Evolutionary conservation across 2,329 filamentous ascomycete species (phyloP), one percentile per base, ranked within the genome.

Genomic region (Colletotrichum australisinense): DNA sequence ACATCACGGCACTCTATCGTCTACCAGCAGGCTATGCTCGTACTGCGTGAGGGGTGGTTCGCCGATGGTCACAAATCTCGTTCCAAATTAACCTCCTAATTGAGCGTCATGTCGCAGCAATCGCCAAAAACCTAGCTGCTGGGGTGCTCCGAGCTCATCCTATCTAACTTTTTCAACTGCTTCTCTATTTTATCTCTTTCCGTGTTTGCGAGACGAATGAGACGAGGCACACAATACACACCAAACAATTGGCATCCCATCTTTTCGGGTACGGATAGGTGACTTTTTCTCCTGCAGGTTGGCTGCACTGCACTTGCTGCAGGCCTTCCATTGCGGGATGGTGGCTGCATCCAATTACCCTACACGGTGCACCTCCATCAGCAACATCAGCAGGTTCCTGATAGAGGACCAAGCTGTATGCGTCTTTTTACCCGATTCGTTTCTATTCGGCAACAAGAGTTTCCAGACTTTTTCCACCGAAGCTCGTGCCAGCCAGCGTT

Each of bases 171-270:
- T 63, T 35, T 53, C 14, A 2, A 3, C 5, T 8, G 30, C n/a
- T 8, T 35, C 8, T 7, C 19, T 4, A 32, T 60, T 30, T 63
- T 7, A 32, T 60, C 19, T 63, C 4, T 7, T 63, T 58, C 28
- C n/a, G 28, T 30, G 26, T 30, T 58, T 30, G 55, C 19, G 26
- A 30, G 16, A n/a, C 55, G 19, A 58, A 53, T 26, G 42, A 53
- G 60, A 53, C 46, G 62, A 64, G 46, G 22, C 14, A 38, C 46
- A 35, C 60, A 46, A 53, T 19, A 26, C 46, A 35, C 46, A 7
- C 60, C 46, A 53, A 53, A 53, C 60, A 55, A 55, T 35, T 64
- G 62, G 46, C 60, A 38, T 64, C 62, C 62, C 19, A 49, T 55
- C 62, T 24, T n/a, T 52, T 5, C 32, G 4, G 38, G n/a, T 19